Percentiles rank a stretch among this genome's conserved stretches.
Evolutionary conservation across 2,329 filamentous ascomycete genomes (phyloP).

Genomic region (Acephala macrosclerotiorum): DNA sequence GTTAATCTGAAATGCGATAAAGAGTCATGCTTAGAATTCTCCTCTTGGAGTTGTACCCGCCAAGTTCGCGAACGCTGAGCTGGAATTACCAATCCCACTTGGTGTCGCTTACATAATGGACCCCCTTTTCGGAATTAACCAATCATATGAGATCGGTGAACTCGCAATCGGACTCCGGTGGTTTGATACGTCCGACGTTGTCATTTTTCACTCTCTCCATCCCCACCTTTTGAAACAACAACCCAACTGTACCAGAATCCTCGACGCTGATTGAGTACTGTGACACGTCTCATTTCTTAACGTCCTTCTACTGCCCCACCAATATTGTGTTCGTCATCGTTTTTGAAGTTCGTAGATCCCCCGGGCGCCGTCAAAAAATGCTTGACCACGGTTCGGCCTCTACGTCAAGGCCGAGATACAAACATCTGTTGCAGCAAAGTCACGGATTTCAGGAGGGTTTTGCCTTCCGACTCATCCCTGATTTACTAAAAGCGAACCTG

Average conservation of each 20-base stretch:
- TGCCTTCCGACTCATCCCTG: background rate
- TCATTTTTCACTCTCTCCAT: background rate
- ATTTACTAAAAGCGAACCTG: background rate
- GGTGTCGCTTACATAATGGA: background rate
- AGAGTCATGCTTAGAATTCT: background rate
- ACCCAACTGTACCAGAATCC: background rate
- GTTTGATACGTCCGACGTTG: background rate
- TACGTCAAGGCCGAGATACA: background rate
- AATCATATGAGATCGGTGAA: background rate
- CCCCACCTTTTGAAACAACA: background rate
- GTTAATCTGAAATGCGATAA: background rate
- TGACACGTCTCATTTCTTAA: background rate
- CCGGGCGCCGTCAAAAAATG: background rate
- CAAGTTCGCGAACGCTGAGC: background rate
- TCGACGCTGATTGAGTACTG: background rate
- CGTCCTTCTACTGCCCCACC: background rate
- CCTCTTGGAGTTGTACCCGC: background rate
- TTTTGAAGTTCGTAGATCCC: background rate
- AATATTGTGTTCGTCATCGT: constrained; percentile 1
- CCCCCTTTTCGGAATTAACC: background rate
- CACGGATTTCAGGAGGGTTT: background rate
- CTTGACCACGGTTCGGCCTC: background rate
- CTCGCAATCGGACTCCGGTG: constrained; percentile 1
- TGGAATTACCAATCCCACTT: background rate
- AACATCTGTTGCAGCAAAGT: constrained; percentile 4